Percentiles rank a stretch among this genome's conserved stretches.
Evolutionary conservation across 768 basidiomycete species (phyloP).

Genomic region (button mushroom (Agaricus bisporus)): DNA sequence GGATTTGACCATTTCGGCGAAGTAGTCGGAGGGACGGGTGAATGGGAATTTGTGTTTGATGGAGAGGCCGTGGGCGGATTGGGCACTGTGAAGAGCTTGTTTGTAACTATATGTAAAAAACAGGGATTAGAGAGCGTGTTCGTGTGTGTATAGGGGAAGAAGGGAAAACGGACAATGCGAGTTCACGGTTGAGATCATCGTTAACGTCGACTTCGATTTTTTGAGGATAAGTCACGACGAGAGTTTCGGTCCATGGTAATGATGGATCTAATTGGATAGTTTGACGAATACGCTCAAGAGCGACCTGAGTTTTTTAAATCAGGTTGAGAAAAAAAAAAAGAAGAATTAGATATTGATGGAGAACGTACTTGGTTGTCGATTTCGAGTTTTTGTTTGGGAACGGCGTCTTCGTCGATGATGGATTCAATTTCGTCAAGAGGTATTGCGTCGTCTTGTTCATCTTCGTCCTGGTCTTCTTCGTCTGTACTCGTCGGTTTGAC

Average conservation of each 20-base stretch:
- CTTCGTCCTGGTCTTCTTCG: slow-evolving; percentile 26
- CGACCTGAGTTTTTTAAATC: slow-evolving; percentile 39
- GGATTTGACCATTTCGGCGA: slow-evolving; percentile 97
- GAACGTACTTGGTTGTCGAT: slow-evolving; percentile 71
- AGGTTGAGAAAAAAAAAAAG: background rate
- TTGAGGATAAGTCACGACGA: slow-evolving; percentile 66
- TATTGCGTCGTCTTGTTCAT: slow-evolving; percentile 39
- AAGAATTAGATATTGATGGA: background rate
- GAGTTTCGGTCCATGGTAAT: slow-evolving; percentile 81
- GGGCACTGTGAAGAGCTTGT: slow-evolving; percentile 84
- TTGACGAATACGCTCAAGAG: slow-evolving; percentile 76
- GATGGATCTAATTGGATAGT: slow-evolving; percentile 68
- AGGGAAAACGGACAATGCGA: slow-evolving; percentile 73
- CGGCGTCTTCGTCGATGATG: slow-evolving; percentile 66
- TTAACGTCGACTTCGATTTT: slow-evolving; percentile 71
- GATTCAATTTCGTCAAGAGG: slow-evolving; percentile 66
- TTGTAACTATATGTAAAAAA: slow-evolving; percentile 72
- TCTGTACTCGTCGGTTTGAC: slow-evolving; percentile 29
- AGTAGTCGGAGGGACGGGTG: slow-evolving; percentile 89
- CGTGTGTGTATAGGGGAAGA: background rate
- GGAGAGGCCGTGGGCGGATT: slow-evolving; percentile 71
- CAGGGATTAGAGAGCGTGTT: background rate
- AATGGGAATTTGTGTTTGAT: slow-evolving; percentile 76
- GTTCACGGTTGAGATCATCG: slow-evolving; percentile 90
- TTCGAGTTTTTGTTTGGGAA: slow-evolving; percentile 78